Evolutionary conservation across 768 basidiomycete species (phyloP), one percentile per base, ranked within the genome.

Genomic region (Macrocybe gigantea): DNA sequence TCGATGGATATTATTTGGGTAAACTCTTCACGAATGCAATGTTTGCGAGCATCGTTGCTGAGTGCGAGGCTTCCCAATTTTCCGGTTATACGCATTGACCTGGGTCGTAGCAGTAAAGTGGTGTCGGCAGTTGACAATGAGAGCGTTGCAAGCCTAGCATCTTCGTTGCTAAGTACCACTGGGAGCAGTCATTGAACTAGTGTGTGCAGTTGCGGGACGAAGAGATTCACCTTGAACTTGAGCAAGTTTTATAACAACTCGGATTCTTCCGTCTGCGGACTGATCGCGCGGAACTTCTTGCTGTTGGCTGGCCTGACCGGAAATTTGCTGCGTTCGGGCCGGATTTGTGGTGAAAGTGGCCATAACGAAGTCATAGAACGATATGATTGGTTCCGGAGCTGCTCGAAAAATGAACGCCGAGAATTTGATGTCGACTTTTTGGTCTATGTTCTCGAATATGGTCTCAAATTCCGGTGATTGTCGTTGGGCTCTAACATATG

Each of bases 351-450:
- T 88, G 64, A 99, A 99, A 0, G 96, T 97, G 2, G 88, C 86
- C 86, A 99, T 94, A 64, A 99, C 80, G 69, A 95, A 97, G 67
- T 98, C 93, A 65, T 97, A 98, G 14, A 97, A 66, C 1, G 86
- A 77, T 34, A 99, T 70, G 38, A 97, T 84, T 9, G 95, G 93
- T 59, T 93, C 91, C 0, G 96, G 93, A 6, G 88, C 86, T 3
- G 87, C 83, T 48, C 82, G 81, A 65, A 98, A 84, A 45, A 94
- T 78, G 62, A 99, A 83, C 0, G 95, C 96, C 3, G 95, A 94
- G 35, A 98, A 72, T 55, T 81, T 82, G 54, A 93, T 79, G 57
- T 93, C 86, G 49, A 98, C 80, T 49, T 71, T 87, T 65, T 96
- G 94, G 57, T 95, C 88, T 41, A 93, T 81, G 15, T 87, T 84